Conservation (phyloP, 2,329 filamentous ascomycete species). For the Exophiala calicioides region DNA sequence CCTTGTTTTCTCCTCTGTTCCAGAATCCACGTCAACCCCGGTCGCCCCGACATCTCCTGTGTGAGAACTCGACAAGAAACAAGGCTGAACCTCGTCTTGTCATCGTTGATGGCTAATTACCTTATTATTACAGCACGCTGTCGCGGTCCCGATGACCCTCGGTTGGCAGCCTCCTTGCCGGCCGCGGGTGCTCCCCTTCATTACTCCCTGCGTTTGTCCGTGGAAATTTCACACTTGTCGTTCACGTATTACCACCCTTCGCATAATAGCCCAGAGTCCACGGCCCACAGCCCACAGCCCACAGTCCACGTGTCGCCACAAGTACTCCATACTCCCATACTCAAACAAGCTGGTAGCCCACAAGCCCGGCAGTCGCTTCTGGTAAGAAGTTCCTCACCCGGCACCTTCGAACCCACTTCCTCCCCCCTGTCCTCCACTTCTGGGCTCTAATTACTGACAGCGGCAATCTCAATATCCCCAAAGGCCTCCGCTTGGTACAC, state of each 20-base stretch:
- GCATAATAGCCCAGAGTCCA: too few relatives aligned
- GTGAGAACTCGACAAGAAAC: conserved; percentile 2
- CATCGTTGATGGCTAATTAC: not conserved
- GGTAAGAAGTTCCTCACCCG: too few relatives aligned
- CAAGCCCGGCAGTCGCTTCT: too few relatives aligned
- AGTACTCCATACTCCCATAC: too few relatives aligned
- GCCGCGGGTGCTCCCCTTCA: not conserved
- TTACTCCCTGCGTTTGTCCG: too few relatives aligned
- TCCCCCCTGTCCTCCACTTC: not conserved
- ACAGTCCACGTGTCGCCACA: too few relatives aligned
- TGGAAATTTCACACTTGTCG: too few relatives aligned
- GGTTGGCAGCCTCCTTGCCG: conserved; percentile 7
- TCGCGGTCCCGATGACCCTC: not conserved
- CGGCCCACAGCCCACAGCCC: too few relatives aligned
- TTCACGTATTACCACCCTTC: too few relatives aligned
- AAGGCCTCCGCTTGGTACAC: conserved; percentile 61
- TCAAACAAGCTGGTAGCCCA: too few relatives aligned
- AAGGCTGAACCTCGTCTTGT: conserved; percentile 13
- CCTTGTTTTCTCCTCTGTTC: too few relatives aligned
- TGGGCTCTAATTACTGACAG: conserved; percentile 11
- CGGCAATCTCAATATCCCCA: conserved; percentile 31
- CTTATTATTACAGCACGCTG: not conserved
- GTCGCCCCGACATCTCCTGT: not conserved
- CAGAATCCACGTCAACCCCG: too few relatives aligned
- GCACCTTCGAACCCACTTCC: not conserved